Conservation (phyloP, 805 yeast genomes). For the Nakazawaea siamensis region DNA sequence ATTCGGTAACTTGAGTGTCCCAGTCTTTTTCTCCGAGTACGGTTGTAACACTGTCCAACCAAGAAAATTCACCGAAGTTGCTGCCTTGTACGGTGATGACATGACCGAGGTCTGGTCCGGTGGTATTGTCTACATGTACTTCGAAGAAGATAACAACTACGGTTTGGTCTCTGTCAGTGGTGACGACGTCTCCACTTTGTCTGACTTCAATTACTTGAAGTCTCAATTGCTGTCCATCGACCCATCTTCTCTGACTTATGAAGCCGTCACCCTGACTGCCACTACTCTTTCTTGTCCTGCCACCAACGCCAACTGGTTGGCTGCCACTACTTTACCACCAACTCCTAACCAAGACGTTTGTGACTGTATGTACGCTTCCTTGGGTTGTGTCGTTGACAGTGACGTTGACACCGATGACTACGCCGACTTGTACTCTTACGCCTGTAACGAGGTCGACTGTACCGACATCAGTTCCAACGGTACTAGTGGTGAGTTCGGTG, state of each 20-base stretch:
- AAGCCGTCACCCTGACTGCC: slow-evolving; percentile 27
- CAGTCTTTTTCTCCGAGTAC: slow-evolving; percentile 81
- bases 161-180: slow-evolving; percentile 60
- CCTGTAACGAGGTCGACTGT: slow-evolving; percentile 58
- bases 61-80: slow-evolving; percentile 70
- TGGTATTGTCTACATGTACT: slow-evolving; percentile 89
- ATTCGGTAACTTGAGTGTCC: slow-evolving; percentile 65
- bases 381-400: slow-evolving; percentile 50
- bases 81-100: slow-evolving; percentile 50
- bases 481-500: slow-evolving; percentile 59
- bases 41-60: slow-evolving; percentile 77
- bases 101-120: slow-evolving; percentile 94
- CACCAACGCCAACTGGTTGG: slow-evolving; percentile 52
- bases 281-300: slow-evolving; percentile 39
- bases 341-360: slow-evolving; percentile 64
- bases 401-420: slow-evolving; percentile 47
- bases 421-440: slow-evolving; percentile 44
- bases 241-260: slow-evolving; percentile 37
- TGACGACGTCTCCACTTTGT: slow-evolving; percentile 47
- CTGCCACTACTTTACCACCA: slow-evolving; percentile 64
- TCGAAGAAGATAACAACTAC: slow-evolving; percentile 74
- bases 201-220: slow-evolving; percentile 51
- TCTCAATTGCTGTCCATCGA: slow-evolving; percentile 42
- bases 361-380: slow-evolving; percentile 46
- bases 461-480: slow-evolving; percentile 55